Evolutionary conservation across 2,329 filamentous ascomycete species (phyloP).

Genomic region (Periconia macrospinosa): DNA sequence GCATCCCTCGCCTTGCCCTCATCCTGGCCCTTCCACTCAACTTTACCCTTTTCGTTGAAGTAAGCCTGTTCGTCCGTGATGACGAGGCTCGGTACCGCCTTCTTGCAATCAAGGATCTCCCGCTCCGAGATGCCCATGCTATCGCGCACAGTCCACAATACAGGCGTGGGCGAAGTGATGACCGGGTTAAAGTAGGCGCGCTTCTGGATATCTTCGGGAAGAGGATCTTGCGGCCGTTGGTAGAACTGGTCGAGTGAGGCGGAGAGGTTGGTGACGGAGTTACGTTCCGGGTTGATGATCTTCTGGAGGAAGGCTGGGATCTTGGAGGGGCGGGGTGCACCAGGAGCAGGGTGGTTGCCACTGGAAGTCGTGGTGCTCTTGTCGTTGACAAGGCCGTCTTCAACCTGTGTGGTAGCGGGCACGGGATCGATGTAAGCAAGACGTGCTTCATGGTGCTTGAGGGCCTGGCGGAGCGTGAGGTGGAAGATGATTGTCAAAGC

Average conservation of each 20-base stretch:
- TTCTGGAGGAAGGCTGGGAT: constrained; percentile 36
- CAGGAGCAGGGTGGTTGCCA: constrained; percentile 15
- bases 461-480: constrained; percentile 34
- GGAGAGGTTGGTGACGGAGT: constrained; percentile 31
- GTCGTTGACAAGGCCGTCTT: constrained; percentile 25
- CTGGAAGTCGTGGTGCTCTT: constrained; percentile 13
- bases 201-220: constrained; percentile 39
- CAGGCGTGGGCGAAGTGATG: constrained; percentile 46
- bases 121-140: constrained; percentile 47
- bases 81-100: constrained; percentile 39
- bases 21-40: constrained; percentile 46
- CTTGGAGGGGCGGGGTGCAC: constrained; percentile 18
- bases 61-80: constrained; percentile 50
- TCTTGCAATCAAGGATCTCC: constrained; percentile 46
- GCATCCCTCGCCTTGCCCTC: constrained; percentile 45
- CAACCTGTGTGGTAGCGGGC: constrained; percentile 21
- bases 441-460: constrained; percentile 34
- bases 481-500: constrained; percentile 46
- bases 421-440: constrained; percentile 31
- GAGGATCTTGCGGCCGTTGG: constrained; percentile 32
- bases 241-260: constrained; percentile 36
- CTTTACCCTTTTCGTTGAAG: constrained; percentile 49
- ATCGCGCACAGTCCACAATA: constrained; percentile 51
- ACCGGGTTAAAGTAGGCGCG: constrained; percentile 50
- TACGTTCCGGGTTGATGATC: constrained; percentile 38